These are phyloP conservation scores for Moniliophthora roreri DNA, from an alignment of 1,284 basidiomycete genomes.

Conservation along the genomic window DNA sequence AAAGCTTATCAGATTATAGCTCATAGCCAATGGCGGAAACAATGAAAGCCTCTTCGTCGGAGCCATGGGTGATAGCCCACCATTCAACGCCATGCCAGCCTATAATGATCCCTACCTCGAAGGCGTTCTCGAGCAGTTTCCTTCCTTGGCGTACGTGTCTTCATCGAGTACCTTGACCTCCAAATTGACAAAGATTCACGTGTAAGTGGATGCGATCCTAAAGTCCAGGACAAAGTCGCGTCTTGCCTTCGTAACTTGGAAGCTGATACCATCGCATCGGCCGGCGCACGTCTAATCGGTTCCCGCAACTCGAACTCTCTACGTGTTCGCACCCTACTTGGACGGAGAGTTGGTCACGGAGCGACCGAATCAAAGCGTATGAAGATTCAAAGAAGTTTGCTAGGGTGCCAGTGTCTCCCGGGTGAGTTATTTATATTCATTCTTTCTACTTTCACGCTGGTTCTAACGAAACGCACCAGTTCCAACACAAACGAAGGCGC, in stretches of 20 bases:
- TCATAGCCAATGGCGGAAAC: slow-evolving; percentile 4
- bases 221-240: too few species aligned
- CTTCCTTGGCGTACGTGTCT: slow-evolving; percentile 3
- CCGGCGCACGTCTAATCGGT: background rate
- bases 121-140: slow-evolving; percentile 1
- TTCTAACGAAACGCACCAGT: background rate
- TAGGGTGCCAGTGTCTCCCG: slow-evolving; percentile 5
- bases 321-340: slow-evolving; percentile 8
- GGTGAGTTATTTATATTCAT: background rate
- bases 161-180: too few species aligned
- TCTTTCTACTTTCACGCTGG: background rate
- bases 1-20: too few species aligned
- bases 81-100: slow-evolving; percentile 2
- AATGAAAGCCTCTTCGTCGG: slow-evolving; percentile 1
- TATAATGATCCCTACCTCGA: slow-evolving; percentile 3
- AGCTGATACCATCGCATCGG: background rate
- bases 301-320: slow-evolving; percentile 2
- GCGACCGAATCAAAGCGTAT: slow-evolving; percentile 6
- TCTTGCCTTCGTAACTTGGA: background rate
- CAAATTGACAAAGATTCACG: too few species aligned
- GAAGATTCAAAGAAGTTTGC: slow-evolving; percentile 3
- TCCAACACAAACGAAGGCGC: slow-evolving; percentile 11
- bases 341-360: background rate
- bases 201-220: too few species aligned
- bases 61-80: slow-evolving; percentile 11